A percentile compares a stretch with the other conserved stretches of the same genome.
Evolutionary conservation across 148 eudicot genomes (phyloP).

Genomic region (Cornus controversa): DNA sequence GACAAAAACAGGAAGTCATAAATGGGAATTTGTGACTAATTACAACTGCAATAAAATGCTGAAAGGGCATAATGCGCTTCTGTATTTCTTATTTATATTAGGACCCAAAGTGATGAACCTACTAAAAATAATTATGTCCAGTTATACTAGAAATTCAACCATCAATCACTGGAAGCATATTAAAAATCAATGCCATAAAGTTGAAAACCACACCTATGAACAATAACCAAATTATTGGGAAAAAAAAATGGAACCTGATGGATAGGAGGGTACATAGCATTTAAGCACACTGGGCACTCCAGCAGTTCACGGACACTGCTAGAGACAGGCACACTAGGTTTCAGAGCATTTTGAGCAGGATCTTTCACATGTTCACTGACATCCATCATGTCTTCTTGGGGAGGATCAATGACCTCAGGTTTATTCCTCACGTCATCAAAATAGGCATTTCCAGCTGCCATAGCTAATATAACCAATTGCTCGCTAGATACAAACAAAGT

Average conservation of each 20-base stretch:
- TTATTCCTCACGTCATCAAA: slow-evolving; percentile 64
- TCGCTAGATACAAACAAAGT: not conserved
- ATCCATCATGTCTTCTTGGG: slow-evolving; percentile 58
- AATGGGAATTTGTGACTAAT: too few relatives aligned
- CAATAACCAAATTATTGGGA: too few relatives aligned
- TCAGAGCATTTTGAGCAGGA: slow-evolving; percentile 51
- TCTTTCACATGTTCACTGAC: slow-evolving; percentile 62
- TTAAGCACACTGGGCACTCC: slow-evolving; percentile 92
- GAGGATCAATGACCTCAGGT: slow-evolving; percentile 79
- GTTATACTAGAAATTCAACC: too few relatives aligned
- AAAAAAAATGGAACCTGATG: slow-evolving; percentile 58
- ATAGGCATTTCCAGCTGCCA: slow-evolving; percentile 73
- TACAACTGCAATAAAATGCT: too few relatives aligned
- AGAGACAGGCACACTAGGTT: slow-evolving; percentile 59
- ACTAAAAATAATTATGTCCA: too few relatives aligned
- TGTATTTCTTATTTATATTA: too few relatives aligned
- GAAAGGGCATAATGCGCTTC: too few relatives aligned
- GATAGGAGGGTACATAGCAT: slow-evolving; percentile 98
- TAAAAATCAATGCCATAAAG: too few relatives aligned
- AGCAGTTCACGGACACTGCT: slow-evolving; percentile 82
- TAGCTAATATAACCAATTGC: slow-evolving; percentile 15
- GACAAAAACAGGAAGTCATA: too few relatives aligned
- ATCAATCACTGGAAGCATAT: too few relatives aligned
- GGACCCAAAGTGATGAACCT: too few relatives aligned
- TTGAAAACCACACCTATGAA: too few relatives aligned